Base-by-base conservation (phyloP, 2,329 filamentous ascomycete genomes). In the Davidsoniella virescens region DNA sequence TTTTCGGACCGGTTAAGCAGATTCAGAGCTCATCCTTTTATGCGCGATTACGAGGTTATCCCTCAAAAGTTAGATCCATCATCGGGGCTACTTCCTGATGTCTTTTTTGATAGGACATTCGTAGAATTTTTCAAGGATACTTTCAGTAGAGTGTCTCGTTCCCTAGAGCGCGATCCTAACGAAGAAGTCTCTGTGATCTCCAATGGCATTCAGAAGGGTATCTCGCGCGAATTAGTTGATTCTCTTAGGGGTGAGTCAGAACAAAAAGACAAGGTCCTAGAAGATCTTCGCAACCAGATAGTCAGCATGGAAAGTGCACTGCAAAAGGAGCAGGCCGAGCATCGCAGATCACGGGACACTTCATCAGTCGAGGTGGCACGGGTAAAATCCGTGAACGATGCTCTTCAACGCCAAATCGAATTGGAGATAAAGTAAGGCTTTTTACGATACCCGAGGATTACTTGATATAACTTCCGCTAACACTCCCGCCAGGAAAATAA, bases 111-210 rank as follows among this genome's bases (percentile, higher is more conserved):
- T 57, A 73, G 77, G 44, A 76, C 76, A 0, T 96, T 95, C 63
- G 80, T 98, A 50, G 85, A 95, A 54, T 94, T 96, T 59, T 77
- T 95, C 59, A 95, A 95, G 60, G 88, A 96, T 59, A 94, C 94
- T 61, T 96, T 93, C 61, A 90, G 84, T 59, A 82, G 88, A 7
- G 68, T 95, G 52, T 69, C 82, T 38, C 78, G 87, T 55, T 84
- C 87, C 12, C 85, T 98, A 57, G 92, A 98, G 64, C 80, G 90
- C 54, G 86, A 94, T 55, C 92, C 92, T 0, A 86, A 82, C 1
- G 70, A 93, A 54, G 92, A 98, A 62, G 80, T 93, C 23, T 82
- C 87, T 0, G 76, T 92, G 9, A 71, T 87, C 51, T 73, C 80
- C 41, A 87, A 88, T 60, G 85, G 84, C 0, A 68, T 88, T 9